phyloP scores from a whole-genome alignment of 306 rosid genomes.

The Sicyos baderoa region DNA sequence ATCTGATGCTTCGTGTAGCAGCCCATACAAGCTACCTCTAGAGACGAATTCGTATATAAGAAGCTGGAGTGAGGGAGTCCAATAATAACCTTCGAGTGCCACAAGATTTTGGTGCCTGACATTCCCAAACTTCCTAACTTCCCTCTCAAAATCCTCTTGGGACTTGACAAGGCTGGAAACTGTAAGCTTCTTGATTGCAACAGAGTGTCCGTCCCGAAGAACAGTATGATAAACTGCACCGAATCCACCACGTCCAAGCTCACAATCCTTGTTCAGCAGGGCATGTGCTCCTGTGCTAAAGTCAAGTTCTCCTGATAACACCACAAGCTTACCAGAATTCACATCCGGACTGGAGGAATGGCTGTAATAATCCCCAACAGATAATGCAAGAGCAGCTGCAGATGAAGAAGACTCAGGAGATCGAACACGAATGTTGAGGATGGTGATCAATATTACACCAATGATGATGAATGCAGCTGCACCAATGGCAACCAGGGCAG shows the following conservation, averaged over 20 bases:
- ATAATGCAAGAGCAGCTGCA: conserved; percentile 57
- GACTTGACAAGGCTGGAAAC: conserved; percentile 96
- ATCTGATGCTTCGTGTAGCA: conserved; percentile 75
- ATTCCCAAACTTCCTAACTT: conserved; percentile 78
- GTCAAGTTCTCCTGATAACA: conserved; percentile 97
- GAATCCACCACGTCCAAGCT: conserved; percentile 99
- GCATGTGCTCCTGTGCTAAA: conserved; percentile 93
- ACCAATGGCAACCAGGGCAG: conserved; percentile 91
- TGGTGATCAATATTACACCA: conserved; percentile 83
- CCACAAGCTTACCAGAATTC: conserved; percentile 91
- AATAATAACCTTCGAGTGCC: conserved; percentile 91
- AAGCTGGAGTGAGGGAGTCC: conserved; percentile 92
- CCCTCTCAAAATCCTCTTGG: conserved; percentile 87
- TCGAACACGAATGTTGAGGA: conserved; percentile 76
- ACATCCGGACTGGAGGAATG: conserved; percentile 77
- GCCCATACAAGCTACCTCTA: conserved; percentile 75
- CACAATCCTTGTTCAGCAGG: conserved; percentile 88
- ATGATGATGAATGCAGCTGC: conserved; percentile 87
- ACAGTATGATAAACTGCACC: conserved; percentile 83
- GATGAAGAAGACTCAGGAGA: conserved; percentile 45
- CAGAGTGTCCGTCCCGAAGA: conserved; percentile 81
- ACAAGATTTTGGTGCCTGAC: conserved; percentile 77
- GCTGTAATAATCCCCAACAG: conserved; percentile 81
- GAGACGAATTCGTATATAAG: conserved; percentile 75
- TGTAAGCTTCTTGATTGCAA: conserved; percentile 95